A percentile compares a stretch with the other conserved stretches of the same genome.
phyloP scores from a whole-genome alignment of 768 basidiomycete species.

The Russula sp. region DNA sequence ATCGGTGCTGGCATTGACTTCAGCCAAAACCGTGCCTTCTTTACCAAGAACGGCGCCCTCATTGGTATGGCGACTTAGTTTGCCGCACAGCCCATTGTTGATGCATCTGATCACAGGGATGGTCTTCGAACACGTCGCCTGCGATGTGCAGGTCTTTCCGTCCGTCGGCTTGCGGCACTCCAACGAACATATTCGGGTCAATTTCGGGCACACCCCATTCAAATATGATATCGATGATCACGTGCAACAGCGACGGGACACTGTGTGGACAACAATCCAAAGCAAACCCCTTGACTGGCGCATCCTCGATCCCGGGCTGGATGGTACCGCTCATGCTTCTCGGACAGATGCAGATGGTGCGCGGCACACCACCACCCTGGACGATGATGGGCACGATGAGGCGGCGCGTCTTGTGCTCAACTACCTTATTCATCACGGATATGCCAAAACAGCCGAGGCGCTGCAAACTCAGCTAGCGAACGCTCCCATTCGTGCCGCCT shows the following conservation, averaged over 20 bases:
- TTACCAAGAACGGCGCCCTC: constrained; percentile 78
- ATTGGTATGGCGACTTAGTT: constrained; percentile 40
- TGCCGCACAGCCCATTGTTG: constrained; percentile 11
- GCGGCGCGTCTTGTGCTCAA: constrained; percentile 69
- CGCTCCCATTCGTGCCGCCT: constrained; percentile 2
- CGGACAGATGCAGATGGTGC: constrained; percentile 38
- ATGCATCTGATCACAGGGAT: constrained; percentile 36
- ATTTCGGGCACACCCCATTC: constrained; percentile 86
- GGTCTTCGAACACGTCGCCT: constrained; percentile 67
- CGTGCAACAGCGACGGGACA: constrained; percentile 61
- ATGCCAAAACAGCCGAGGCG: constrained; percentile 59
- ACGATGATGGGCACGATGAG: constrained; percentile 25
- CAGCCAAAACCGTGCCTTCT: constrained; percentile 71
- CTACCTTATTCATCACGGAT: constrained; percentile 83
- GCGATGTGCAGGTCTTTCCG: constrained; percentile 65
- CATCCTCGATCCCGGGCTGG: constrained; percentile 23
- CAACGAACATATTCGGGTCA: constrained; percentile 72
- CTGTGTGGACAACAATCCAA: constrained; percentile 61
- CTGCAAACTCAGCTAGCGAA: constrained; percentile 45
- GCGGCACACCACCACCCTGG: constrained; percentile 31
- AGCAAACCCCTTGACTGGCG: constrained; percentile 45
- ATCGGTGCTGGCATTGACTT: constrained; percentile 95
- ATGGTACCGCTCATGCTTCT: neutral
- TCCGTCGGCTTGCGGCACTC: constrained; percentile 82
- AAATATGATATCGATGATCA: constrained; percentile 86